Evolutionary conservation across 305 asterid genomes (phyloP), one percentile per base, ranked within the genome.

Genomic region (Rubia peregrina): DNA sequence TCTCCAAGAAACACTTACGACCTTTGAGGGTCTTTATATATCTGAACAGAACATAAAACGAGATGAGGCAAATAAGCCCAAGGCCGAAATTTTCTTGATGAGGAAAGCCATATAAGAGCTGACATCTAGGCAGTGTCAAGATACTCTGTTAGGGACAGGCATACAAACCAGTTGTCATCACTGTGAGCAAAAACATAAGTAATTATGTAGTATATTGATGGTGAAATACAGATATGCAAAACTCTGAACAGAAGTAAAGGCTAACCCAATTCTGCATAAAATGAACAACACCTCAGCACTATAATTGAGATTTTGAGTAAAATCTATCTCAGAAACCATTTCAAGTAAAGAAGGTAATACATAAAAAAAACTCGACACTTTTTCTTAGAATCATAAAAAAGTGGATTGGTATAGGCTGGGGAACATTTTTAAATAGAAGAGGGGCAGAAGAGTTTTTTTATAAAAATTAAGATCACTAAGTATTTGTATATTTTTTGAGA

Each of bases 1-100:
- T 94, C 75, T 91, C 83, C 84, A 94, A 85, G 82, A 85, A 94
- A 44, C 98, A 97, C 79, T 94, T 94, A 69, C 99, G 84, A 26
- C 97, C 96, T 81, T 80, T 91, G 46, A 91, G 89, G 67, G 99
- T 89, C 86, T 84, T 85, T 76, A 94, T 87, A 63, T 85, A 90
- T 73, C 99, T 94, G 92, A 84, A 40, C 17, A 65, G 71, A 73
- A 62, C 55, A 80, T 11, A 22, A 69, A 73, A 61, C 14, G n/a
- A 30, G n/a, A 64, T 1, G 16, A 59, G 64, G 30, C 62, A 6
- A 41, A 12, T 40, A 19, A 56, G 48, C 26, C 62, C 42, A 51
- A 36, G 36, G 24, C n/a, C 63, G 36, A 19, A 44, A 41, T 26
- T 42, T 67, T 43, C 63, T 36, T 11, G 59, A n/a, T 3, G 43